Conservation (phyloP, 768 basidiomycete species). For the Calocybe indica region DNA sequence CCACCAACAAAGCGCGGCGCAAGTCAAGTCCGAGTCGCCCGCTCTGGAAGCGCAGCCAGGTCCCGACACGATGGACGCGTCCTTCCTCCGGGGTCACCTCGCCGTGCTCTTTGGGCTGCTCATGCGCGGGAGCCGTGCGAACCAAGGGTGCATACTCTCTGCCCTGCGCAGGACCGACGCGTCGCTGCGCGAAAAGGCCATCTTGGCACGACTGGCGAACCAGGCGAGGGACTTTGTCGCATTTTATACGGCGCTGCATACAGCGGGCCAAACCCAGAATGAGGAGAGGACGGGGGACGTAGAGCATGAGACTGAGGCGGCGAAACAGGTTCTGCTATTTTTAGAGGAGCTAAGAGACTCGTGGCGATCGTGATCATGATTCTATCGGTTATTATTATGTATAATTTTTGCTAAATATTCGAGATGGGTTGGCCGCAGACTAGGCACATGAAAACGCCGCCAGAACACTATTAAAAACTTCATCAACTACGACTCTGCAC, state of each 20-base stretch:
- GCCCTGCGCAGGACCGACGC: conserved; percentile 15
- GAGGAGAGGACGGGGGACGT: conserved; percentile 13
- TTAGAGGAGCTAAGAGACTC: conserved; percentile 36
- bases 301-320: conserved; percentile 35
- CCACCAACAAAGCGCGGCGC: conserved; percentile 18
- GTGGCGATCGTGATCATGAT: too few species aligned
- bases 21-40: conserved; percentile 18
- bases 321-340: conserved; percentile 46
- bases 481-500: too few species aligned
- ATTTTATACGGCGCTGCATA: conserved; percentile 30
- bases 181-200: conserved; percentile 15
- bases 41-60: not conserved
- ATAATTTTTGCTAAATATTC: not conserved
- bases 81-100: conserved; percentile 66
- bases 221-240: conserved; percentile 43
- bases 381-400: not conserved
- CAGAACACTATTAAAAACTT: too few species aligned
- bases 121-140: conserved; percentile 32
- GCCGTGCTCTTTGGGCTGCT: conserved; percentile 66
- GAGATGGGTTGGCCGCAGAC: too few species aligned
- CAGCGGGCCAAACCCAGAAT: conserved; percentile 12
- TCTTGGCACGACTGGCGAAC: conserved; percentile 27
- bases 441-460: too few species aligned
- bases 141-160: conserved; percentile 28
- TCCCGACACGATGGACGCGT: conserved; percentile 24